Conservation (phyloP, 345 rosid species). For the Cardiospermum halicacabum region DNA sequence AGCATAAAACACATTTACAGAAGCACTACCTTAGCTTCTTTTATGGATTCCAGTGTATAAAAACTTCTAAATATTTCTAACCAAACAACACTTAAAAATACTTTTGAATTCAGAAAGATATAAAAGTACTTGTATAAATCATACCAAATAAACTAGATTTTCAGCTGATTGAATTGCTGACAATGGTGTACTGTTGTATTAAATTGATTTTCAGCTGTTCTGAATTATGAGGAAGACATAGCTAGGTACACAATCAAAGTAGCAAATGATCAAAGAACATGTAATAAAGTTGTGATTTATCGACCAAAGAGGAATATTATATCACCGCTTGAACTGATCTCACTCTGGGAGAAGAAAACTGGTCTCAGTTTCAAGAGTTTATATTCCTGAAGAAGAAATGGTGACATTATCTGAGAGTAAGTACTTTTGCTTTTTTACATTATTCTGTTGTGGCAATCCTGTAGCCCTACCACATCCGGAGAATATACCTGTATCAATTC, state of each 20-base stretch:
- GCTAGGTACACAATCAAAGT: constrained; percentile 34
- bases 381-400: constrained; percentile 19
- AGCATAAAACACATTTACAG: no score
- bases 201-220: constrained; percentile 24
- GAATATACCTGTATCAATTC: constrained; percentile 22
- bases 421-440: no score
- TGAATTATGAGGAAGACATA: constrained; percentile 37
- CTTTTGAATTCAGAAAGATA: no score
- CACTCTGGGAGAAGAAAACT: constrained; percentile 39
- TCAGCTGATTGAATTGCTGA: no score
- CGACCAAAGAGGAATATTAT: constrained; percentile 19
- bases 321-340: constrained; percentile 30
- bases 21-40: no score
- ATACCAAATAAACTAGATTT: no score
- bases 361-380: constrained; percentile 19
- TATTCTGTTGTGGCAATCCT: no score
- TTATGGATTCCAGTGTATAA: no score
- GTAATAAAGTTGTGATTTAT: constrained; percentile 23
- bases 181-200: no score
- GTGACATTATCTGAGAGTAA: constrained; percentile 33
- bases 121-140: no score
- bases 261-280: constrained; percentile 27
- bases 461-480: constrained; percentile 26
- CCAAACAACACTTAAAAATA: no score
- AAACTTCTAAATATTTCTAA: no score